Evolutionary conservation across 2,329 filamentous ascomycete species (phyloP).

Genomic region (Fusarium sp.): DNA sequence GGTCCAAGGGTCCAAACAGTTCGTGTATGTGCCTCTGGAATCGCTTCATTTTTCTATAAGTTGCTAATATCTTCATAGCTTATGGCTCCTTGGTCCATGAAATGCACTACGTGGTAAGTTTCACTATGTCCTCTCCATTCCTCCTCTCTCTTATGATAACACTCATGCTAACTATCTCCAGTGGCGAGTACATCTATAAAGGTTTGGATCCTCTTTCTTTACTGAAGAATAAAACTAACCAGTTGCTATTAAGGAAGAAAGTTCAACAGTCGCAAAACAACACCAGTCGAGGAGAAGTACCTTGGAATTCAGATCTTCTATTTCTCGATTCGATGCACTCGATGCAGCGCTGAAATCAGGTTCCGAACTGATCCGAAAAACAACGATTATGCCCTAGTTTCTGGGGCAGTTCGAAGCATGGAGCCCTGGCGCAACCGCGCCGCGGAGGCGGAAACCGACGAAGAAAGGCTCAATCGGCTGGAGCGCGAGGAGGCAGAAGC

Average conservation of each 20-base stretch:
- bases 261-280: constrained; percentile 96
- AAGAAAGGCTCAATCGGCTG: constrained; percentile 85
- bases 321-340: constrained; percentile 86
- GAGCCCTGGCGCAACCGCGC: constrained; percentile 82
- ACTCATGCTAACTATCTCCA: constrained; percentile 48
- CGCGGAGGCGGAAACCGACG: constrained; percentile 82
- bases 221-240: background rate
- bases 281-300: constrained; percentile 87
- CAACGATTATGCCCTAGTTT: constrained; percentile 86
- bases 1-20: constrained; percentile 89
- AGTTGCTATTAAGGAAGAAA: constrained; percentile 63
- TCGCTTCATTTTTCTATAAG: background rate
- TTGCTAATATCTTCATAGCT: background rate
- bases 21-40: constrained; percentile 56
- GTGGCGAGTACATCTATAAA: constrained; percentile 87
- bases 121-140: background rate
- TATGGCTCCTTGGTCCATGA: constrained; percentile 69
- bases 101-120: constrained; percentile 45
- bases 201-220: constrained; percentile 62
- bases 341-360: constrained; percentile 87
- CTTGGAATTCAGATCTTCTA: constrained; percentile 87
- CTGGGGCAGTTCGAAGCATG: constrained; percentile 90
- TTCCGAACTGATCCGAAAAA: constrained; percentile 97
- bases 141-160: background rate
- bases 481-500: constrained; percentile 79